Evolutionary conservation across 495 filamentous ascomycete genomes (phyloP), one percentile per base, ranked within the genome.

Genomic region (Xylaria telfairii): DNA sequence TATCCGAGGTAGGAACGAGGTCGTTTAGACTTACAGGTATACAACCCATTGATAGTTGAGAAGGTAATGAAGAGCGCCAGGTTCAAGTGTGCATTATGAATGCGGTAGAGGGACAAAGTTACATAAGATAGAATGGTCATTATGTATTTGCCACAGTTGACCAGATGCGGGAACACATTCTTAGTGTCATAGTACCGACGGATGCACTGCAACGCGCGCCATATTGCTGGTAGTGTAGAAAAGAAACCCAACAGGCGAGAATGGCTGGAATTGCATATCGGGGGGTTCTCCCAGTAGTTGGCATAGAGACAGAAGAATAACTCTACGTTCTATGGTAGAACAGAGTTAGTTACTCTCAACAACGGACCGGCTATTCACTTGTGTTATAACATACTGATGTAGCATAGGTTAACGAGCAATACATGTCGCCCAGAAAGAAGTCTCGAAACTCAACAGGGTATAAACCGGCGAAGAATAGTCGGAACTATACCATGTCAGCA

Each of bases 351-450:
- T n/a, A 21, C 37, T 54, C 44, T 53, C 26, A 7, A 62, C 2
- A 42, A 1, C 4, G 7, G 5, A 17, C n/a, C 13, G 42, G 12
- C 21, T 9, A 32, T 44, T 28, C 24, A 60, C 13, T 17, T 2
- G 30, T 30, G 21, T 28, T 24, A 30, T 1, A 7, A 89, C 93
- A 84, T 86, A 97, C 93, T 30, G 93, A 91, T 76, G 93, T 92
- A 37, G 90, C 85, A 80, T 99, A 98, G 9, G 94, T 96, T 64
- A 94, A 87, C 6, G 96, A 98, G 78, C 96, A 98, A 76, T 93
- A 97, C 87, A 98, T 98, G 77, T 99, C 96, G 19, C 96, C 96
- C 0, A 98, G 86, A 79, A 97, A 99, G 82, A 99, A 98, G 78
- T 99, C 96, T 69, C 94, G 89, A 76, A 98, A 99, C 78, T 98